Base-by-base conservation (phyloP, 768 basidiomycete species). In the Kwoniella dendrophila region DNA sequence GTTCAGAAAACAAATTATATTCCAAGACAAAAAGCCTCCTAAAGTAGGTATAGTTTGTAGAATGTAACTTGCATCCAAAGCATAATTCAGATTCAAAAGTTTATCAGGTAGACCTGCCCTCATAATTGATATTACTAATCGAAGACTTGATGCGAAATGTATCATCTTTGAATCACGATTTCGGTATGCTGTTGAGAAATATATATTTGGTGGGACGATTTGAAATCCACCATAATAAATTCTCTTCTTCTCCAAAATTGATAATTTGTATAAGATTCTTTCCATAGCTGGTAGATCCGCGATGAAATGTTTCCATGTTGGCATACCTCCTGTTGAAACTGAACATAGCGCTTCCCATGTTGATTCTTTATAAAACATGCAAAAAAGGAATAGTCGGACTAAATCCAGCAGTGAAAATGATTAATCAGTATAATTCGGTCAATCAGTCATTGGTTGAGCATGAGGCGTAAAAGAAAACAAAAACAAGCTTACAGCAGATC, bases 371-470 rank as follows among this genome's bases (percentile, higher is more conserved):
- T 68, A 68, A 40, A 71, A 71, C 12, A 33, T 64, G 29, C 56
- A 68, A 56, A 50, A 71, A 18, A 68, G 66, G 49, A 71, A 68
- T 12, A 71, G 33, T 2, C 69, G 66, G 60, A 71, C 69, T 71
- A 20, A 6, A 20, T n/a, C n/a, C n/a, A 43, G 18, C 41, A 43
- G 20, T 43, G 18, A 20, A 20, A 43, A 14, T 43, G 41, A 8
- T 14, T 43, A 11, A 43, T 43, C 7, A 43, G 7, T 20, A 5
- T 38, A 38, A 18, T 43, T 18, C 30, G 14, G 36, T 5, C 14
- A 38, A 27, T 5, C 30, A 27, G 29, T 16, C 6, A 29, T 33
- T 26, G 49, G 12, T 8, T 33, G 52, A 54, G 26, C 30, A 38
- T 22, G 12, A 22, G 7, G 30, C 4, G 26, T 29, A 50, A 5